Conservation (phyloP, 805 yeast species). For the Kodamaea leandrae region DNA sequence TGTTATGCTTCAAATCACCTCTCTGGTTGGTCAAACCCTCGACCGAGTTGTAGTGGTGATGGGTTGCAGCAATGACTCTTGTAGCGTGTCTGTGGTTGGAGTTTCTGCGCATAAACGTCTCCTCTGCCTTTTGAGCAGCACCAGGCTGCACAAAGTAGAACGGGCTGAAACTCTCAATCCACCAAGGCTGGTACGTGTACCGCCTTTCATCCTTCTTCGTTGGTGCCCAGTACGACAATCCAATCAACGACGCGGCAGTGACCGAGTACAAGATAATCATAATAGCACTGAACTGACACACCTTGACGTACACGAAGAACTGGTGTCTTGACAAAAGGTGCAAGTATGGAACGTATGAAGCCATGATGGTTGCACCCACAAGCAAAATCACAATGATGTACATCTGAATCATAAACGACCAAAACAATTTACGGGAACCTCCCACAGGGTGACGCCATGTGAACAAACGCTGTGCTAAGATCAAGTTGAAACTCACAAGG, state of each 20-base stretch:
- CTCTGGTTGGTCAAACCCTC: slow-evolving; percentile 17
- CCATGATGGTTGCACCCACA: slow-evolving; percentile 13
- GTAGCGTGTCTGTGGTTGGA: slow-evolving; percentile 22
- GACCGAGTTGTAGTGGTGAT: slow-evolving; percentile 18
- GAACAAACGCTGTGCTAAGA: slow-evolving; percentile 18
- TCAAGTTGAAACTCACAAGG: slow-evolving; percentile 17
- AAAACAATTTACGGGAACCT: slow-evolving; percentile 17
- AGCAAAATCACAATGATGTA: slow-evolving; percentile 12
- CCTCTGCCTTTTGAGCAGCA: slow-evolving; percentile 21
- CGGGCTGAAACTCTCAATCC: slow-evolving; percentile 21
- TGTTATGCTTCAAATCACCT: slow-evolving; percentile 18
- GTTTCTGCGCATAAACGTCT: slow-evolving; percentile 20
- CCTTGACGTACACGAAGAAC: slow-evolving; percentile 11
- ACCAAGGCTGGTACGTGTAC: slow-evolving; percentile 26
- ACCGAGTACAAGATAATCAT: slow-evolving; percentile 15
- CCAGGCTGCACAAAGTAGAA: slow-evolving; percentile 20
- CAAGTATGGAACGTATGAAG: slow-evolving; percentile 15
- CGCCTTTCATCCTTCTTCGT: slow-evolving; percentile 20
- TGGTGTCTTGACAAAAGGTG: slow-evolving; percentile 6
- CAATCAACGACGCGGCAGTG: slow-evolving; percentile 17
- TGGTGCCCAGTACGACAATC: slow-evolving; percentile 20
- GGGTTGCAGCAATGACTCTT: slow-evolving; percentile 23
- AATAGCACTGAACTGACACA: slow-evolving; percentile 13
- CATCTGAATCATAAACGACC: slow-evolving; percentile 14
- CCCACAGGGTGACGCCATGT: slow-evolving; percentile 23